Percentiles rank a stretch among this genome's conserved stretches.
These are phyloP conservation scores for Huiozyma sinensis DNA, from an alignment of 805 yeast genomes.

Conservation along the genomic window DNA sequence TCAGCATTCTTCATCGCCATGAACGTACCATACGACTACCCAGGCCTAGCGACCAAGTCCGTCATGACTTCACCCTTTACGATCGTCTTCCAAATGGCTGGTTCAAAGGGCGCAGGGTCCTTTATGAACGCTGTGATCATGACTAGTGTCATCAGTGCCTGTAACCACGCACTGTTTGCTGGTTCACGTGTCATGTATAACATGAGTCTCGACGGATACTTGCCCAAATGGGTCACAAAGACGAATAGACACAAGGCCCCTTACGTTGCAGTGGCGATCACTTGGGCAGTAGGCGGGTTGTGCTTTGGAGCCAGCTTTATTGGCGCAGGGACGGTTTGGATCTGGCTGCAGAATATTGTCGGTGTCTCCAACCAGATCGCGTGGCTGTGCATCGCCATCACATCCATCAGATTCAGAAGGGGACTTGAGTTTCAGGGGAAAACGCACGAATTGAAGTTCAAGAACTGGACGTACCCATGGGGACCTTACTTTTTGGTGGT, in stretches of 20 bases:
- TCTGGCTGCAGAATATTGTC: constrained; percentile 42
- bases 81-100: constrained; percentile 40
- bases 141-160: constrained; percentile 45
- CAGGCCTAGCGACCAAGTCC: constrained; percentile 27
- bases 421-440: constrained; percentile 36
- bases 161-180: constrained; percentile 44
- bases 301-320: constrained; percentile 51
- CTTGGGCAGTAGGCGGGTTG: constrained; percentile 46
- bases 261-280: constrained; percentile 37
- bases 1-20: constrained; percentile 50
- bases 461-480: constrained; percentile 42
- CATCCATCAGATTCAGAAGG: constrained; percentile 39
- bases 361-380: constrained; percentile 44
- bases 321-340: constrained; percentile 44
- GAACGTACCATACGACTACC: constrained; percentile 49
- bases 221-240: constrained; percentile 26
- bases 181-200: constrained; percentile 40
- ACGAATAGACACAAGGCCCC: constrained; percentile 37
- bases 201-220: constrained; percentile 39
- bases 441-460: constrained; percentile 32
- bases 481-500: constrained; percentile 40
- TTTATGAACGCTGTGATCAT: constrained; percentile 45
- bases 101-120: constrained; percentile 40
- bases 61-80: constrained; percentile 36
- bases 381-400: constrained; percentile 40